phyloP scores from a whole-genome alignment of 208 protist species.

The Endotrypanum monterogeii region DNA sequence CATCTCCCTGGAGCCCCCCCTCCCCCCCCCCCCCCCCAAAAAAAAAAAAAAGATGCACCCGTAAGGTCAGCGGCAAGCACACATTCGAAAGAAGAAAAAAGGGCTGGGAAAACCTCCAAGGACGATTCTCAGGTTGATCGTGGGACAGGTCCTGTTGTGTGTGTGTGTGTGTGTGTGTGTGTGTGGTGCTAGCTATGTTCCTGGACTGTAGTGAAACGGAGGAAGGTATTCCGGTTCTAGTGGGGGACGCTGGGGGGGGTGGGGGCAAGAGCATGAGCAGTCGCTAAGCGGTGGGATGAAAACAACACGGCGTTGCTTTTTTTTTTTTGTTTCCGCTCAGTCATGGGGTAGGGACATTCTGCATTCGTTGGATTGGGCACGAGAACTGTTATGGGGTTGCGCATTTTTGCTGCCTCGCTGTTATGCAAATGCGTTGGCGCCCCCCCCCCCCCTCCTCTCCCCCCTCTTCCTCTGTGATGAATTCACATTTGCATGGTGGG shows the following conservation, averaged over 20 bases:
- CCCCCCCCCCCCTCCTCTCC: not conserved
- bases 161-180: conserved; percentile 3
- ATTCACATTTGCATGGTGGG: not conserved
- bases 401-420: not conserved
- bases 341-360: too few species aligned
- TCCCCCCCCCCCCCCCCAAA: not conserved
- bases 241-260: not conserved
- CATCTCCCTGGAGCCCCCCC: not conserved
- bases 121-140: not conserved
- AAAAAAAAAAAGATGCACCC: not conserved
- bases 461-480: not conserved
- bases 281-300: too few species aligned
- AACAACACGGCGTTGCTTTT: too few species aligned
- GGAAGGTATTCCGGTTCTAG: not conserved
- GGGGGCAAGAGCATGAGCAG: not conserved
- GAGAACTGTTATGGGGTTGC: not conserved
- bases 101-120: not conserved
- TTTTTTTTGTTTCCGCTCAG: too few species aligned
- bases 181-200: not conserved
- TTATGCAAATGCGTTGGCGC: not conserved
- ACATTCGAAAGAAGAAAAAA: not conserved
- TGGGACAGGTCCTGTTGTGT: not conserved
- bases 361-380: too few species aligned
- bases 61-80: not conserved
- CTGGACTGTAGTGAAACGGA: too few species aligned